Evolutionary conservation across 2,329 filamentous ascomycete species (phyloP).

Genomic region (Colletotrichum sp.): DNA sequence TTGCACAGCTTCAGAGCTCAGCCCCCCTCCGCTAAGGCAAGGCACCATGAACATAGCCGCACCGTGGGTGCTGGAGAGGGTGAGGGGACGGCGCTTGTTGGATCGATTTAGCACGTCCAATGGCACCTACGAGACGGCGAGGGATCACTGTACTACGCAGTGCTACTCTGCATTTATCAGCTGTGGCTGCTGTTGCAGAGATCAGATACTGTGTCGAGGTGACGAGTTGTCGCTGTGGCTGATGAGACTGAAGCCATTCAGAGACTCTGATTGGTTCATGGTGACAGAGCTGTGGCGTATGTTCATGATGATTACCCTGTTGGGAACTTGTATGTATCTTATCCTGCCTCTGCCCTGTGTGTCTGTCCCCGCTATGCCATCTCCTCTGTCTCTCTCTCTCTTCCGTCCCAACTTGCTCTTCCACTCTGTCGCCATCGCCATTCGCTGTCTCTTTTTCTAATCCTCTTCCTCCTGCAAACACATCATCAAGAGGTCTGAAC

Average conservation of each 20-base stretch:
- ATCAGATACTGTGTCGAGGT: background rate
- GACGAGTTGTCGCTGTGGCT: background rate
- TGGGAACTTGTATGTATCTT: background rate
- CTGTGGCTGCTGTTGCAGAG: background rate
- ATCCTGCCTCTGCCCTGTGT: background rate
- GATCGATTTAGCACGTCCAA: background rate
- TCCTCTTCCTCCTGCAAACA: background rate
- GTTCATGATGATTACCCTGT: background rate
- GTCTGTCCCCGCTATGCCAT: background rate
- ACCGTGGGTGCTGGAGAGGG: background rate
- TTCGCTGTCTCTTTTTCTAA: background rate
- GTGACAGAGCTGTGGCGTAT: background rate
- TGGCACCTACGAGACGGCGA: background rate
- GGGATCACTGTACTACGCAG: background rate
- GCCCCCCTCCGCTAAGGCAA: constrained; percentile 8
- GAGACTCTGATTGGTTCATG: background rate
- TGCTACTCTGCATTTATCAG: background rate
- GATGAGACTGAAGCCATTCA: background rate
- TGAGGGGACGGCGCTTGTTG: background rate
- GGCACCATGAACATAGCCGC: constrained; percentile 5
- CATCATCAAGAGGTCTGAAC: background rate
- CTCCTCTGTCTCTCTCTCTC: background rate
- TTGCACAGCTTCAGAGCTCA: constrained; percentile 1
- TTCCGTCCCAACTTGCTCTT: background rate
- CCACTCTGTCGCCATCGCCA: background rate